Conservation (phyloP, 345 rosid species). For the Dipteronia sinensis region DNA sequence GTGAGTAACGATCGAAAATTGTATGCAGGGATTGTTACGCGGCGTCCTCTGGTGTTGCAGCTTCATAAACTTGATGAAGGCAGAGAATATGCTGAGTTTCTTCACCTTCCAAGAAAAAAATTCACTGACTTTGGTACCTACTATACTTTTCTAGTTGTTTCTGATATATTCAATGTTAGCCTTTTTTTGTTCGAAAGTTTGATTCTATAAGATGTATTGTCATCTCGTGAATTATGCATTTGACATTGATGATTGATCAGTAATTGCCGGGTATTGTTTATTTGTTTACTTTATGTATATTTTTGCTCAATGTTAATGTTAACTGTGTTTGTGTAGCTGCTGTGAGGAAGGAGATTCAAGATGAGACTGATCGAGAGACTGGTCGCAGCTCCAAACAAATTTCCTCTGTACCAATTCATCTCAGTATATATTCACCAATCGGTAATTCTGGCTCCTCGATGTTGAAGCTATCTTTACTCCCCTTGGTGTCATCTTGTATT, state of each 20-base stretch:
- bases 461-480: background rate
- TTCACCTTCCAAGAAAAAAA: conserved; percentile 80
- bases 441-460: conserved; percentile 42
- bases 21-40: conserved; percentile 83
- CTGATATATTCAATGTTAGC: background rate
- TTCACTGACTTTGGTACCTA: conserved; percentile 85
- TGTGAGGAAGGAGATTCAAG: conserved; percentile 97
- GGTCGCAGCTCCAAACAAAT: conserved; percentile 76
- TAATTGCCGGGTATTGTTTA: background rate
- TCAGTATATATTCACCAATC: conserved; percentile 88
- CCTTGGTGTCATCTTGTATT: background rate
- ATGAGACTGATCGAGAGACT: conserved; percentile 99
- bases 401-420: conserved; percentile 97
- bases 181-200: background rate
- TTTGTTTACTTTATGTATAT: background rate
- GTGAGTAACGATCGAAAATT: conserved; percentile 9
- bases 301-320: conserved; percentile 1
- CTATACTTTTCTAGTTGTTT: background rate
- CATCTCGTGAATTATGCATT: background rate
- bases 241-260: conserved; percentile 3
- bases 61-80: conserved; percentile 97
- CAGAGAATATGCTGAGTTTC: conserved; percentile 96
- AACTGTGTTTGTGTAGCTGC: conserved; percentile 56
- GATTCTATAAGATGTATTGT: background rate
- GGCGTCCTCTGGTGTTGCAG: conserved; percentile 97